Base-by-base conservation (phyloP, 768 basidiomycete species). In the Pleurotus citrinopileatus region DNA sequence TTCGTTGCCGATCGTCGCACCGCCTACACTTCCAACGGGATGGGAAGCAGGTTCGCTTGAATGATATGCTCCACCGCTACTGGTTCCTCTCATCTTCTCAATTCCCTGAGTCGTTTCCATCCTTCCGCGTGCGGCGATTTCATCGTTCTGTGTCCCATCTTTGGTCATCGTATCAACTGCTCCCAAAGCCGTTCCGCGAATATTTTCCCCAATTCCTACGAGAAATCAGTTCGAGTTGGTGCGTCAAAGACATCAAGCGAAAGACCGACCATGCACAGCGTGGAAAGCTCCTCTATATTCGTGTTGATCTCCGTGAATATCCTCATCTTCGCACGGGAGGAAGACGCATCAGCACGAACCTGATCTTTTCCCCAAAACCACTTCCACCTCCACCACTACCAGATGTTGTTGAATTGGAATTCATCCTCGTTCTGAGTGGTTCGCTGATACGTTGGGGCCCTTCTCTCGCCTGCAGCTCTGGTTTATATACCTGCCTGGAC, bases 121-220 rank as follows among this genome's bases (percentile, higher is more conserved):
- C 22, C 48, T n/a, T 22, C 48, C 48, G 20, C 48, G 23, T 20
- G 12, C 17, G 13, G 48, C 48, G 17, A 51, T 51, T 23, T 51
- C 32, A 10, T 51, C 48, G 25, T 51, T 51, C 19, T 20, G 17
- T 7, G 34, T 22, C 19, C 48, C 48, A 25, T 51, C 34, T 10
- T 17, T 23, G 10, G 48, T 36, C 20, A 37, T 37, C 6, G 32
- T 51, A 20, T 51, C 48, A 9, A 51, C 34, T 36, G 34, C 29
- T 36, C 48, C 48, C 32, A 51, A 17, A 19, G 48, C 48, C 13
- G 48, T 36, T 9, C 48, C 48, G 23, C 48, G 48, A 34, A 51
- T 51, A 23, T 51, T 51, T 34, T 51, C 48, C 17, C 48, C 48
- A 19, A 51, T 23, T 17, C 48, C 48, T 51, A 37, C n/a, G 19